phyloP scores from a whole-genome alignment of 2,329 filamentous ascomycete species.

The Beauveria rudraprayagi region DNA sequence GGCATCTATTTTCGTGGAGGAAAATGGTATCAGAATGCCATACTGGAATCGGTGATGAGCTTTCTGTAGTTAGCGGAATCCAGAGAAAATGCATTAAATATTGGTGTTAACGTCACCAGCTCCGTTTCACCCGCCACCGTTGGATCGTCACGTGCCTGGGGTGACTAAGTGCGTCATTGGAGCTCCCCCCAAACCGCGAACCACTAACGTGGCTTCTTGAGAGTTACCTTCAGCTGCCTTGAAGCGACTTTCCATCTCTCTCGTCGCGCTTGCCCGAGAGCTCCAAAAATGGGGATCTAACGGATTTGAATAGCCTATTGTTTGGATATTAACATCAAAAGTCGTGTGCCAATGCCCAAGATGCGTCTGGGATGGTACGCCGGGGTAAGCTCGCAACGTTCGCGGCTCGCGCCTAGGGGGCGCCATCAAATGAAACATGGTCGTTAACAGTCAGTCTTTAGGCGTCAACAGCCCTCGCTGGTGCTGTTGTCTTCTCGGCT shows the following conservation, averaged over 20 bases:
- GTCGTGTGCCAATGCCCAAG: conserved; percentile 26
- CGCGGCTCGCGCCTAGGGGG: conserved; percentile 17
- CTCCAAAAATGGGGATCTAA: conserved; percentile 7
- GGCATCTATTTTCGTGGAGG: background rate
- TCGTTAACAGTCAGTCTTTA: conserved; percentile 27
- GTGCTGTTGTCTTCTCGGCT: conserved; percentile 76
- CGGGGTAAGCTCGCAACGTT: conserved; percentile 39
- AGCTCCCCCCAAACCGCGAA: background rate
- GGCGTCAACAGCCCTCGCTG: conserved; percentile 78
- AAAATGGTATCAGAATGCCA: background rate
- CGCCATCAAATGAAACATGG: background rate
- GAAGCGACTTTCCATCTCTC: background rate
- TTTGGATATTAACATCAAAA: conserved; percentile 10
- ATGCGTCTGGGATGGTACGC: conserved; percentile 56
- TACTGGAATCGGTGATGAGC: background rate
- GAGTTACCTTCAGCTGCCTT: background rate
- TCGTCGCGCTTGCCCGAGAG: background rate
- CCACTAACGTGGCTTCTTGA: conserved; percentile 10
- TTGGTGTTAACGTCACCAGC: background rate
- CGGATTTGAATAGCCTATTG: background rate
- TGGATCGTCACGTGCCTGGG: conserved; percentile 4
- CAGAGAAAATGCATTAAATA: background rate
- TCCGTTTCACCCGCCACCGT: background rate
- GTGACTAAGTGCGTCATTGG: conserved; percentile 12
- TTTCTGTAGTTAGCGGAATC: background rate